Evolutionary conservation across 371 early-diverging fungal genomes (phyloP).

Genomic region (Chytridiales sp.): DNA sequence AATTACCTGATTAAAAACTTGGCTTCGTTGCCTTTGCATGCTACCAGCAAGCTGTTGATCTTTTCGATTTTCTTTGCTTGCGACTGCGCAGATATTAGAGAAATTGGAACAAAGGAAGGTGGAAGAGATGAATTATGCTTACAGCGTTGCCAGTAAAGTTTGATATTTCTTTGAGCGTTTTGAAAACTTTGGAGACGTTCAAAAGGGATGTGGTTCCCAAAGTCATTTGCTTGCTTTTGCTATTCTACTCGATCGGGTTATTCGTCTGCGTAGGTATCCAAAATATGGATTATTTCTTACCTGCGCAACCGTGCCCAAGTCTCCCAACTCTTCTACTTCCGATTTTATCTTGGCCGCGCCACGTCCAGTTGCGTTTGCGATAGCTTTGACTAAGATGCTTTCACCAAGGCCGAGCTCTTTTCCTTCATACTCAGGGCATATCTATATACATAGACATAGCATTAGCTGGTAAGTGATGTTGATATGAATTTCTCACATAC

Average conservation of each 20-base stretch:
- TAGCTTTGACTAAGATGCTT: slow-evolving; percentile 88
- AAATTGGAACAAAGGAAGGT: too few relatives aligned
- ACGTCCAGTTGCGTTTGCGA: slow-evolving; percentile 86
- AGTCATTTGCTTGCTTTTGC: slow-evolving; percentile 72
- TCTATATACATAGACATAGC: slow-evolving; percentile 39
- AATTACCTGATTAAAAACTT: slow-evolving; percentile 88
- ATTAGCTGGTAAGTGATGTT: neutral
- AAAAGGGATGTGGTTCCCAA: slow-evolving; percentile 63
- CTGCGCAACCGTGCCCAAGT: slow-evolving; percentile 90
- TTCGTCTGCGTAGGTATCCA: slow-evolving; percentile 74
- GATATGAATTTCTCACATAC: slow-evolving; percentile 52
- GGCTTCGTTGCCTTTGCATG: slow-evolving; percentile 84
- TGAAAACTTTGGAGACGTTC: slow-evolving; percentile 81
- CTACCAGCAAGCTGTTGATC: slow-evolving; percentile 80
- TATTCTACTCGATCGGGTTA: slow-evolving; percentile 30
- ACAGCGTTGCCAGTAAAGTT: slow-evolving; percentile 73
- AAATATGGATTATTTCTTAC: slow-evolving; percentile 35
- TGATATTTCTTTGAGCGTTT: slow-evolving; percentile 85
- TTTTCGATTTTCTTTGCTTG: slow-evolving; percentile 66
- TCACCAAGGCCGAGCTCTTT: slow-evolving; percentile 97
- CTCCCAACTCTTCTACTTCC: slow-evolving; percentile 79
- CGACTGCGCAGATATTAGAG: slow-evolving; percentile 10
- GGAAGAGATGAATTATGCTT: too few relatives aligned
- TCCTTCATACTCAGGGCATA: slow-evolving; percentile 94
- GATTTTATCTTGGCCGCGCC: slow-evolving; percentile 73